Evolutionary conservation across 1,139 yeast species (phyloP).

Genomic region (Saccharomyces hybrid): DNA sequence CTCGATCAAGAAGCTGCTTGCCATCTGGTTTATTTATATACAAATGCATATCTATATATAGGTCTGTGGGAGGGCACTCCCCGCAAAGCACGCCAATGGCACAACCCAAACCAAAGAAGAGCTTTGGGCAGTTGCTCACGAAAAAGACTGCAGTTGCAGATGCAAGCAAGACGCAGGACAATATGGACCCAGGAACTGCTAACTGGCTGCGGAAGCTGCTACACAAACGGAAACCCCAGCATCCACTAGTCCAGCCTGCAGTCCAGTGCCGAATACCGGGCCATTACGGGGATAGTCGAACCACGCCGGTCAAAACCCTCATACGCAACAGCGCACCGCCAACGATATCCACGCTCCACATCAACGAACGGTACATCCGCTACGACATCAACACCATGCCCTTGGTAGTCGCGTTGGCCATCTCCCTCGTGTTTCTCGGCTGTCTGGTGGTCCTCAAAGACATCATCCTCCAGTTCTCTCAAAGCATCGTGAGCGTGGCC

Average conservation of each 20-base stretch:
- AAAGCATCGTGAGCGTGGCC: background rate
- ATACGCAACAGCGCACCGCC: background rate
- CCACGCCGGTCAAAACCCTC: too few relatives aligned
- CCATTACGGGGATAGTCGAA: background rate
- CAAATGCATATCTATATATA: background rate
- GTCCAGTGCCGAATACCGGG: background rate
- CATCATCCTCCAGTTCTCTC: background rate
- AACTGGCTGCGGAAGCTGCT: background rate
- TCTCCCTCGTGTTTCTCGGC: background rate
- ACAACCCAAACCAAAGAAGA: background rate
- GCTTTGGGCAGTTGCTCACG: background rate
- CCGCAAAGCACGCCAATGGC: background rate
- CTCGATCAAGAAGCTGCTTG: background rate
- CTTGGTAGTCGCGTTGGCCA: background rate
- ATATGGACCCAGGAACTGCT: background rate
- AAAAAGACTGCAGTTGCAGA: background rate
- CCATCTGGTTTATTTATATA: background rate
- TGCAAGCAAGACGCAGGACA: background rate
- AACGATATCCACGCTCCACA: background rate
- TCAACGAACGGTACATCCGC: background rate
- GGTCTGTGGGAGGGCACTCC: background rate
- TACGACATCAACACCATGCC: background rate
- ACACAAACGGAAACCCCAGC: background rate
- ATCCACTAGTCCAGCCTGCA: background rate
- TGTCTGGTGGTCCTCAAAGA: background rate